Evolutionary conservation across 2,329 filamentous ascomycete species (phyloP).

Genomic region (Penicillium sp.): DNA sequence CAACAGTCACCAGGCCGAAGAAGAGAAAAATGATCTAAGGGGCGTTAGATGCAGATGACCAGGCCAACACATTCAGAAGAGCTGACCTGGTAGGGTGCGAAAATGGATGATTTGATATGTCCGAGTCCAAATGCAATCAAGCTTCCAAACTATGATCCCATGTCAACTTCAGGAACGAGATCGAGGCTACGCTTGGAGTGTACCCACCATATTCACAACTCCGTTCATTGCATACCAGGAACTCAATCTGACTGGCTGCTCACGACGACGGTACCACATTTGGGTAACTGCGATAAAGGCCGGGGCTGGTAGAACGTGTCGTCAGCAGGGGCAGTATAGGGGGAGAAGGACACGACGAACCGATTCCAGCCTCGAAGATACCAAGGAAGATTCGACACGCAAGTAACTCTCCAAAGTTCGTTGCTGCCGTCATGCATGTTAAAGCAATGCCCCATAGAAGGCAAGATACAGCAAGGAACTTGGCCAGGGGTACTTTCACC

Average conservation of each 20-base stretch:
- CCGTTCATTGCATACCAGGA: conserved; percentile 61
- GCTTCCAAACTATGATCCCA: conserved; percentile 45
- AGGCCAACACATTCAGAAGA: no score
- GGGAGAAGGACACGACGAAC: conserved; percentile 19
- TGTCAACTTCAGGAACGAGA: neutral
- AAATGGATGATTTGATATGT: conserved; percentile 46
- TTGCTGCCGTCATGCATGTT: conserved; percentile 54
- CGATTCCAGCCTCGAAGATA: conserved; percentile 54
- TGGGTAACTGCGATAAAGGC: conserved; percentile 56
- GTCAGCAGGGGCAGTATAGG: neutral
- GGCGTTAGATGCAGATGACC: neutral
- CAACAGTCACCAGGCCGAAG: conserved; percentile 53
- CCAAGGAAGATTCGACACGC: conserved; percentile 59
- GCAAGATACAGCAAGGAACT: conserved; percentile 57
- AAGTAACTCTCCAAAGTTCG: conserved; percentile 53
- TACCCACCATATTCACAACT: conserved; percentile 52
- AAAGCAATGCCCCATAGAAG: conserved; percentile 56
- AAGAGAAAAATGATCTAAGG: conserved; percentile 36
- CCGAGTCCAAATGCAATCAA: conserved; percentile 56
- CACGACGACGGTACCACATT: conserved; percentile 57
- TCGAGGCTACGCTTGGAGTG: neutral
- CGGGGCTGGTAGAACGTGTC: conserved; percentile 40
- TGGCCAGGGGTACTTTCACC: conserved; percentile 62
- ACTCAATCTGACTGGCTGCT: conserved; percentile 53
- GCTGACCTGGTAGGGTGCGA: conserved; percentile 54